A percentile compares a stretch with the other conserved stretches of the same genome.
Conservation (phyloP, 257 asterid genomes). For the Solanum virginianum region DNA sequence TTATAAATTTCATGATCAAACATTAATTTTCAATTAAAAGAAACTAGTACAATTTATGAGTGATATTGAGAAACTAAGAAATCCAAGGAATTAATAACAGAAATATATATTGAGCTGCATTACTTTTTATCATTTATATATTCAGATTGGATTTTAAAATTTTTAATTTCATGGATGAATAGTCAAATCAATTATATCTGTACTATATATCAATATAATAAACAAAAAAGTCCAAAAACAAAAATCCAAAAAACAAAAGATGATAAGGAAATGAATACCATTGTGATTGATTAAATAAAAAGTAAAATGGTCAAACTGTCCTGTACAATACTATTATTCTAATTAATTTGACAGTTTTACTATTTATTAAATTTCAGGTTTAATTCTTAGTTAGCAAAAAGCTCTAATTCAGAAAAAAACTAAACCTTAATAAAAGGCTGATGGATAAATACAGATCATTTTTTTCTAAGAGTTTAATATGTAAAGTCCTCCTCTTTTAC, state of each 20-base stretch:
- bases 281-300: not conserved
- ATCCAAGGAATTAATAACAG: not conserved
- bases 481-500: not conserved
- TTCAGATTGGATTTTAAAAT: not conserved
- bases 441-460: not conserved
- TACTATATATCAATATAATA: not conserved
- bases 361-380: not conserved
- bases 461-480: not conserved
- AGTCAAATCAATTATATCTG: not conserved
- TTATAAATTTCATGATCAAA: not conserved
- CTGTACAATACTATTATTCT: not conserved
- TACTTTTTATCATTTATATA: not conserved
- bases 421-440: not conserved
- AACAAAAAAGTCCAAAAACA: not conserved
- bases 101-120: not conserved
- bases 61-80: not conserved
- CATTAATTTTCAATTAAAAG: not conserved
- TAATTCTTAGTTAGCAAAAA: not conserved
- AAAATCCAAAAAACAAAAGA: not conserved
- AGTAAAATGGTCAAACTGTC: not conserved
- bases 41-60: not conserved
- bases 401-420: no score
- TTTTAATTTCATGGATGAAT: not conserved
- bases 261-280: not conserved
- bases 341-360: not conserved